Base-by-base conservation (phyloP, 1,284 basidiomycete genomes). In the Ustilago xerochloae region DNA sequence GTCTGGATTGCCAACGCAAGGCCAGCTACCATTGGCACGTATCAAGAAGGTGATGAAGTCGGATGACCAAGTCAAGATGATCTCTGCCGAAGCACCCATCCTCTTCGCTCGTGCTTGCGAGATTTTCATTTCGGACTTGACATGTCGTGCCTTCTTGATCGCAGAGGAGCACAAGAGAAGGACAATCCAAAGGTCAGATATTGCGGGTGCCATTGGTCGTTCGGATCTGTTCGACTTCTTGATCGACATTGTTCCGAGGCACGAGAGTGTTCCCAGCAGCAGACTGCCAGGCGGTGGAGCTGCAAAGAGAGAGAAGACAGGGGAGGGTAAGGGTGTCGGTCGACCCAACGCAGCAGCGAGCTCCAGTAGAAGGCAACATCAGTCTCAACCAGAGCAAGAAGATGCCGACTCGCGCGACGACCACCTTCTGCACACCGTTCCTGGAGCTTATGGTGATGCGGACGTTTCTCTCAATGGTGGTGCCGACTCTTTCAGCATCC, bases 31-130 rank as follows among this genome's bases (percentile, higher is more conserved):
- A 0, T 63, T 84, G n/a, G 82, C 82, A 2, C 68, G 82, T 12
- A 83, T 84, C 61, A 84, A 84, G 45, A 83, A 83, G 50, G 82
- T 83, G 43, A 83, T 84, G 82, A 84, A 84, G 66, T 77, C 75
- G 22, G 81, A 84, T 57, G 81, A 81, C 35, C 77, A 82, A 45
- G 81, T 84, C 59, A 82, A 82, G 79, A 82, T 83, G 81, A 83
- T 84, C 45, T 83, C 82, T 2, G 80, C 83, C 8, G 83, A 84
- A 47, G 82, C 82, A 29, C 81, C 81, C 8, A 82, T 84, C 48
- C 51, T 84, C 6, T 80, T 84, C 50, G 83, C 82, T 3, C 50
- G 83, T 24, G 82, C 81, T 3, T 84, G 83, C 60, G 83, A 84
- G 63, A 84, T 85, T 48, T 83, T 85, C 51, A 83, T 85, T 55